phyloP scores from a whole-genome alignment of 192 early-diverging fungal genomes.

The Paraglomus brasilianum region DNA sequence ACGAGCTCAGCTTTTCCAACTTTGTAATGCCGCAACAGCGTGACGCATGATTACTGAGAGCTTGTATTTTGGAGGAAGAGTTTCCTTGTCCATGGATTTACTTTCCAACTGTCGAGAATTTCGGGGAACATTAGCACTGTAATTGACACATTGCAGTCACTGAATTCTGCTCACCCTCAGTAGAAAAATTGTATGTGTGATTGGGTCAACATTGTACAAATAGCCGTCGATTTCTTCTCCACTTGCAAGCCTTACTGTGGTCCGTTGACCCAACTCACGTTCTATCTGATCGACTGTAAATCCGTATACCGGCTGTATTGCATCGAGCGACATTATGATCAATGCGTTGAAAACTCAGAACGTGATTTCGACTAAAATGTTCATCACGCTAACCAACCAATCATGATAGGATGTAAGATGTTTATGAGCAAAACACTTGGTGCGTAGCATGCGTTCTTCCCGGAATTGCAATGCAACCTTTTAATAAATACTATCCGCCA shows the following conservation, averaged over 20 bases:
- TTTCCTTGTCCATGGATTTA: background rate
- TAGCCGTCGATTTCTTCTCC: slow-evolving; percentile 31
- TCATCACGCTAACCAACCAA: background rate
- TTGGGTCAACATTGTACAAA: slow-evolving; percentile 41
- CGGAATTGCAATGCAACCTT: slow-evolving; percentile 51
- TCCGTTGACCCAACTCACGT: slow-evolving; percentile 20
- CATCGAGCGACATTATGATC: slow-evolving; percentile 10
- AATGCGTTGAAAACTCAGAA: background rate
- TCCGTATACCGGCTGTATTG: slow-evolving; percentile 32
- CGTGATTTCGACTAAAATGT: background rate
- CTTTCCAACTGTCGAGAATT: background rate
- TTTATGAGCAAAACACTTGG: background rate
- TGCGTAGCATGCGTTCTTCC: slow-evolving; percentile 21
- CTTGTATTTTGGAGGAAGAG: slow-evolving; percentile 27
- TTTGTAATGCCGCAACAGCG: background rate
- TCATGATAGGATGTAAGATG: background rate
- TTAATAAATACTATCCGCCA: slow-evolving; percentile 84
- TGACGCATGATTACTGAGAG: background rate
- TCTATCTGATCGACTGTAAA: slow-evolving; percentile 31
- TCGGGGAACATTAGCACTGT: background rate
- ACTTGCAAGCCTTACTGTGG: slow-evolving; percentile 29
- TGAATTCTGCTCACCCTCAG: slow-evolving; percentile 1
- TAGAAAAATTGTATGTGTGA: slow-evolving; percentile 34
- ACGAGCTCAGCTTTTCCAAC: background rate
- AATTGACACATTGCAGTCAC: background rate